Evolutionary conservation across 352 stramenopile genomes (phyloP).

Genomic region (Pythium oligandrum): DNA sequence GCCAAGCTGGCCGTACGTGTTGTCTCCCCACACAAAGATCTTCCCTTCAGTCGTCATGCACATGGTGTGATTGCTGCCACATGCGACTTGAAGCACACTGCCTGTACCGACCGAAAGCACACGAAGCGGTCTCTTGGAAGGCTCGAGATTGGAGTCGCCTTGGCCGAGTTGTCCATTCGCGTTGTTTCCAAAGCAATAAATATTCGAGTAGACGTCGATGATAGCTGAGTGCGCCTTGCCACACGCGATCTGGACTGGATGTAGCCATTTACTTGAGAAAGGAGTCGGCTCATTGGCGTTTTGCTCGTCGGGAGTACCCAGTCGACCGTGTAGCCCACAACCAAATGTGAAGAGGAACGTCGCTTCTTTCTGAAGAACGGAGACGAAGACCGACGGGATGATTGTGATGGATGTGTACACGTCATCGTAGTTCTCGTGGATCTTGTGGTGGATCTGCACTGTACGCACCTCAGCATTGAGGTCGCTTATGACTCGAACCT

Average conservation of each 20-base stretch:
- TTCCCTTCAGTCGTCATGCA: slow-evolving; percentile 51
- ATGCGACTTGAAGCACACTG: slow-evolving; percentile 46
- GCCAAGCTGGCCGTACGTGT: slow-evolving; percentile 52
- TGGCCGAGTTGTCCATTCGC: slow-evolving; percentile 50
- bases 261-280: slow-evolving; percentile 58
- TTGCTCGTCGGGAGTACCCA: slow-evolving; percentile 41
- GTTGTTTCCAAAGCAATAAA: slow-evolving; percentile 65
- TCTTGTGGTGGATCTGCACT: slow-evolving; percentile 74
- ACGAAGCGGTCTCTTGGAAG: slow-evolving; percentile 48
- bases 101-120: slow-evolving; percentile 34
- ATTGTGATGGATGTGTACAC: slow-evolving; percentile 36
- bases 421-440: slow-evolving; percentile 47
- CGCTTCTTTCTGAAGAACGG: slow-evolving; percentile 61
- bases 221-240: slow-evolving; percentile 64
- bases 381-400: slow-evolving; percentile 63
- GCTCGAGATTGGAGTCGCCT: slow-evolving; percentile 43
- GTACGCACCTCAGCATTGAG: slow-evolving; percentile 48
- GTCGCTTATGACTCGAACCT: slow-evolving; percentile 37
- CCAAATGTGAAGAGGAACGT: slow-evolving; percentile 73
- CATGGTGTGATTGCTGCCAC: slow-evolving; percentile 57
- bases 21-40: slow-evolving; percentile 66
- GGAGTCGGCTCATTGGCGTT: slow-evolving; percentile 46
- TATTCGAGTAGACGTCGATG: slow-evolving; percentile 67
- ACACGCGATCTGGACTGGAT: slow-evolving; percentile 63
- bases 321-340: slow-evolving; percentile 42